Base-by-base conservation (phyloP, 2,329 filamentous ascomycete genomes). In the Fusarium guadeloupense region DNA sequence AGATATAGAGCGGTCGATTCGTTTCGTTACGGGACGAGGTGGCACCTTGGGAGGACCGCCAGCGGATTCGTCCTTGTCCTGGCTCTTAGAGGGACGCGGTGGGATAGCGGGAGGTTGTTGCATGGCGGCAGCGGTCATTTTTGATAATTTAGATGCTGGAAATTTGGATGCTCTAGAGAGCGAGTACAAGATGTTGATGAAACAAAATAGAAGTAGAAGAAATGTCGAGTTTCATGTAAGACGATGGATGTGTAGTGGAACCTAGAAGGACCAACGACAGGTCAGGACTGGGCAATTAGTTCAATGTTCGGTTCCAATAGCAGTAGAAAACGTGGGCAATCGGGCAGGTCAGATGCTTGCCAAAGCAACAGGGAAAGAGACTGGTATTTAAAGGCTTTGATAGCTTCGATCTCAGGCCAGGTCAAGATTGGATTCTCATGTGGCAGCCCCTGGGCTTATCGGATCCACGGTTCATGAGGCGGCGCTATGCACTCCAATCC, bases 1-100 rank as follows among this genome's bases (percentile, higher is more conserved):
- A 50, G 92, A 96, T 60, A 88, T 75, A 25, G 92, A 91, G 75
- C 92, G 90, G 64, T 92, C 88, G 68, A 87, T 72, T 39, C 89
- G 90, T 73, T 88, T 88, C 40, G 87, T 86, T 46, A 74, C 65
- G 5, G 93, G 93, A 61, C 93, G 90, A 59, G 92, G 90, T 62
- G 93, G 93, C 42, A 97, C 83, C 71, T 85, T 86, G 59, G 93
- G 93, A 37, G 69, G 50, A 46, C 26, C 51, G 21, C 59, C 66
- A 6, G 69, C 42, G 21, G 75, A 66, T 46, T 76, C 72, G 55
- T 78, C 75, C 61, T 78, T 81, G 46, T 84, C 83, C 65, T 80
- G 78, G 64, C 74, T 77, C 71, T 81, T 80, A 34, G 77, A 75
- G 9, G 85, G 85, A 60, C 85, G 82, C 67, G 85, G 84, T 41